Conservation (phyloP, 257 asterid species). For the Phtheirospermum japonicum region DNA sequence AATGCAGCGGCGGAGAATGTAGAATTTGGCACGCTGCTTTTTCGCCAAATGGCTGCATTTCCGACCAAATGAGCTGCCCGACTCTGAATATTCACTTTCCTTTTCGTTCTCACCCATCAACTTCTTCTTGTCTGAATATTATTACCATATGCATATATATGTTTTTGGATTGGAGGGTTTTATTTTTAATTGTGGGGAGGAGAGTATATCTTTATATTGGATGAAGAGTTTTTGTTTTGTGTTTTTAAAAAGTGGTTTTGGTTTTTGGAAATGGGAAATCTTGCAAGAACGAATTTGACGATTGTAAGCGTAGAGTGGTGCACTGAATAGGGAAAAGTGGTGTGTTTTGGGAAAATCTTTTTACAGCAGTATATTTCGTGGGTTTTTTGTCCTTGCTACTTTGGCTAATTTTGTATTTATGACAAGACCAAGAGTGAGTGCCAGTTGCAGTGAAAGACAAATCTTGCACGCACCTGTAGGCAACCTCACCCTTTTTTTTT, state of each 20-base stretch:
- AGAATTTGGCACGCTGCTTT: constrained; percentile 66
- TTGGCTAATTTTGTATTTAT: no score
- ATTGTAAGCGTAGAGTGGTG: constrained; percentile 23
- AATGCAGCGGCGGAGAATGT: constrained; percentile 71
- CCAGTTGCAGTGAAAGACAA: constrained; percentile 17
- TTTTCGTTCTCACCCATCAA: constrained; percentile 27
- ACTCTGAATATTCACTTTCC: background rate
- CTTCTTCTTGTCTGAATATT: background rate
- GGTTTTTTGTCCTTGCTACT: no score
- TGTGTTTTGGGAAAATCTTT: no score
- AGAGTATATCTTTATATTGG: no score
- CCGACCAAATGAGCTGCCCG: constrained; percentile 31
- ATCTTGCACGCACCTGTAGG: constrained; percentile 3
- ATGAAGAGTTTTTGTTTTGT: no score
- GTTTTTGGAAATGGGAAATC: constrained; percentile 15
- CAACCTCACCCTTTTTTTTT: constrained; percentile 7
- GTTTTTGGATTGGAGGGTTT: no score
- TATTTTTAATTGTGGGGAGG: no score
- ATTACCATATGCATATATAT: no score
- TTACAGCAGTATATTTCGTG: no score
- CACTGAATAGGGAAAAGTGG: constrained; percentile 22
- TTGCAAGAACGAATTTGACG: constrained; percentile 21
- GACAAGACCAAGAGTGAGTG: background rate
- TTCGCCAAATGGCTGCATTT: constrained; percentile 61
- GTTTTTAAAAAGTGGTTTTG: no score